Conservation (phyloP, 176 grass and related monocot species). For the Alopecurus myosuroides region DNA sequence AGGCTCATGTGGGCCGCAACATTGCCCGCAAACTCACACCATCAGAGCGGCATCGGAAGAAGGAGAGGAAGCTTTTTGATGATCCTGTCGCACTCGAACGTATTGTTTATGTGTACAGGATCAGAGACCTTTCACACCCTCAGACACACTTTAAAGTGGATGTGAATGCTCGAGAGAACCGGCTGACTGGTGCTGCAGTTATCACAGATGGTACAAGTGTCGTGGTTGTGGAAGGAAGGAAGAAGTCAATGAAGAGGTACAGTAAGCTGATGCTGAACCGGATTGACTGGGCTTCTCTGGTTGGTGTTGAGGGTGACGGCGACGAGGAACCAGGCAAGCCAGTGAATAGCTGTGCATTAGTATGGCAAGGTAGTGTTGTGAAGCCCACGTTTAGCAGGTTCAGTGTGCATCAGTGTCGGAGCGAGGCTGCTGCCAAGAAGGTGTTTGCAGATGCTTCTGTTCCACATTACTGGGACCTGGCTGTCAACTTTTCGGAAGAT, state of each 20-base stretch:
- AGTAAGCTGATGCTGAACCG: conserved; percentile 82
- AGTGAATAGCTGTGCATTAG: conserved; percentile 66
- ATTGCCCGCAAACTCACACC: conserved; percentile 90
- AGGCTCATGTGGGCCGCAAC: conserved; percentile 84
- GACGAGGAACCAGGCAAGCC: conserved; percentile 46
- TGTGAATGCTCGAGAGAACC: conserved; percentile 85
- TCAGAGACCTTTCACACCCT: conserved; percentile 77
- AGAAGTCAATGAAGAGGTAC: conserved; percentile 90
- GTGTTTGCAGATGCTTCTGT: conserved; percentile 73
- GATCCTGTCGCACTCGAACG: conserved; percentile 65
- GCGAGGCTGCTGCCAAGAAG: conserved; percentile 80
- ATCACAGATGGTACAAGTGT: conserved; percentile 74
- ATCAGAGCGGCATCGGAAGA: conserved; percentile 78
- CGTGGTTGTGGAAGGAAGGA: conserved; percentile 92
- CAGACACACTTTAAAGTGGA: conserved; percentile 90
- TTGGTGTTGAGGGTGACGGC: conserved; percentile 49
- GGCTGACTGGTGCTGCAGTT: conserved; percentile 59
- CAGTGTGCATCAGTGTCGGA: conserved; percentile 68
- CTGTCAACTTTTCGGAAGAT: conserved; percentile 66
- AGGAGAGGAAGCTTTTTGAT: conserved; percentile 83
- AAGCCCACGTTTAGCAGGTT: conserved; percentile 74
- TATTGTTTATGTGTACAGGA: conserved; percentile 81
- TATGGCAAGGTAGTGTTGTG: conserved; percentile 84
- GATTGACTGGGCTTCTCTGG: conserved; percentile 71
- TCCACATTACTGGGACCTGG: conserved; percentile 90